Conservation (phyloP, 2,329 filamentous ascomycete species). For the Penicillium frequentans region DNA sequence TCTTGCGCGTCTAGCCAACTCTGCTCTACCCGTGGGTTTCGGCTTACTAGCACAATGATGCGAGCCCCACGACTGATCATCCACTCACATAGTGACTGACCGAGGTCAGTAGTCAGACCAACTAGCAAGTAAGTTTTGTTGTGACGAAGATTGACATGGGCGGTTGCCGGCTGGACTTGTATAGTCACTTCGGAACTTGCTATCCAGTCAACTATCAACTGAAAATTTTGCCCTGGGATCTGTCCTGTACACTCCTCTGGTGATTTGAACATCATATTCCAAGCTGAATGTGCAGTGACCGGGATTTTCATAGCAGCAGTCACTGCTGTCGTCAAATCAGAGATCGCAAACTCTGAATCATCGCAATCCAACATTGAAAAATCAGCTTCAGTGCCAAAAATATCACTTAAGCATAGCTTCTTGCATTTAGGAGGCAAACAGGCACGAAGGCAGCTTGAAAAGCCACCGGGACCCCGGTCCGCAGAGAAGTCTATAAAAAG, state of each 20-base stretch:
- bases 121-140: background rate
- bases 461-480: background rate
- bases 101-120: background rate
- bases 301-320: background rate
- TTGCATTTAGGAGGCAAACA: background rate
- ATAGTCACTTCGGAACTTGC: background rate
- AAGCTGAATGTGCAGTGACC: background rate
- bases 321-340: background rate
- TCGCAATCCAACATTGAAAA: background rate
- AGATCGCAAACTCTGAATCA: background rate
- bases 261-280: background rate
- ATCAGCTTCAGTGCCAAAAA: background rate
- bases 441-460: background rate
- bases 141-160: background rate
- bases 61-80: constrained; percentile 1
- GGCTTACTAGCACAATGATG: background rate
- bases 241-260: background rate
- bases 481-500: background rate
- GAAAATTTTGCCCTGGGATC: background rate
- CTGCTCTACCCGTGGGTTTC: background rate
- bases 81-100: background rate
- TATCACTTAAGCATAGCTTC: background rate
- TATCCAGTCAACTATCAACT: background rate
- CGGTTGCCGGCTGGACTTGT: background rate
- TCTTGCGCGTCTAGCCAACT: background rate